Base-by-base conservation (phyloP, 495 filamentous ascomycete genomes). In the Podospora didyma region DNA sequence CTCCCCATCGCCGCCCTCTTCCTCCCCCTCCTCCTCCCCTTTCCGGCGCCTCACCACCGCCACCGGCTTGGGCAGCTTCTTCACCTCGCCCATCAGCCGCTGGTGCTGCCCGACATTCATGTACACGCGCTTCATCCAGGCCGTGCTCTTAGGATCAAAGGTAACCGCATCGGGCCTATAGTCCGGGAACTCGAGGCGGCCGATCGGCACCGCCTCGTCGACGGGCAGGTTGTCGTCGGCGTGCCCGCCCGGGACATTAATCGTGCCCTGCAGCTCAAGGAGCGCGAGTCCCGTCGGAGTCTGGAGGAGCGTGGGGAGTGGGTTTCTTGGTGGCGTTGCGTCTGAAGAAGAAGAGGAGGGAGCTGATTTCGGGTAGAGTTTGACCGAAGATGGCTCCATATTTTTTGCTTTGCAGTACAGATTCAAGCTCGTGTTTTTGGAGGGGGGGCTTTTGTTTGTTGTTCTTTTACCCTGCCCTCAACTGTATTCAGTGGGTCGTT, bases 61-160 rank as follows among this genome's bases (percentile, higher is more conserved):
- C 60, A 97, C 64, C 12, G 92, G 84, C 56, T 83, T 87, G 3
- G 77, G 75, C 7, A 97, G 69, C 64, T 89, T 94, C 81, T 91
- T 95, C 9, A 95, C 85, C 69, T 97, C 91, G 10, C 94, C 94
- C 1, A 84, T 88, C 69, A 98, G 80, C 47, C 93, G 81, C 74
- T 98, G 94, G 65, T 97, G 88, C 69, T 86, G 80, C 11, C 94
- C 94, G 5, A 97, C 82, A 66, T 92, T 96, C 34, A 97, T 69
- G 69, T 94, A 89, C 23, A 89, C 90, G 37, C 80, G 75, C 70
- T 92, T 94, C 89, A 93, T 94, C 92, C 92, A 96, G 20, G 79
- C 77, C 7, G 78, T 83, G 48, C 74, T 24, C 2, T 70, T 66
- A 2, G 66, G 58, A 22, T 73, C 75, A 44, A 75, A 65, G 4